Base-by-base conservation (phyloP, 225 moss, liverwort and hornwort species). In the Straminergon stramineum region DNA sequence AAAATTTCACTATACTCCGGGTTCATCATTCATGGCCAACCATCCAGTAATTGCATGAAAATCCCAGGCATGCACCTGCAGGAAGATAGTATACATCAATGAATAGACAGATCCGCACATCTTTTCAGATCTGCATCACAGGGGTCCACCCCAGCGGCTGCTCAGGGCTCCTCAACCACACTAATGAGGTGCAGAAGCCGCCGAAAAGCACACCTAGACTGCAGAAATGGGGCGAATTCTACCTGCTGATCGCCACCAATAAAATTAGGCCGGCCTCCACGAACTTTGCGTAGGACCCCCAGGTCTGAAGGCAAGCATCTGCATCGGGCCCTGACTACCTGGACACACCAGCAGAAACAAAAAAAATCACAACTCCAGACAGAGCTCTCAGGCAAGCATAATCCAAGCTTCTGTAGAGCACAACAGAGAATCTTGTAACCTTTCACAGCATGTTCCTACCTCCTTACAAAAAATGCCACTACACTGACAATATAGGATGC, bases 181-280 rank as follows among this genome's bases (percentile, higher is more conserved):
- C 85, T 73, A 87, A 70, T 73, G 32, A 91, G 80, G 60, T 85
- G 58, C 67, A 90, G 34, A 41, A 88, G 85, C 89, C 61, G 30
- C 90, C 78, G 75, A 89, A 88, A 88, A 84, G n/a, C 55, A 68
- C 86, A 88, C 92, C 91, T 93, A 91, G 86, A 89, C 90, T 93
- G 90, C 84, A 87, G 85, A 55, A 58, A 86, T 81, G 64, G 71
- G 55, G 85, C 79, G 89, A 93, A 86, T 68, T 92, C 90, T 89
- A 92, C 93, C 92, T 89, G 91, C 83, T 69, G 87, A 70, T 87
- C 78, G 88, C 75, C 90, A 86, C 86, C 74, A 89, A 90, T 84
- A 90, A 60, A 85, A 85, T 95, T 95, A 97, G 69, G 93, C 95
- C 75, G 98, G 92, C 87, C 98, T 96, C 98, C 98, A 98, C 75